phyloP scores from a whole-genome alignment of 371 early-diverging fungal species.

The Mortierella sp. region DNA sequence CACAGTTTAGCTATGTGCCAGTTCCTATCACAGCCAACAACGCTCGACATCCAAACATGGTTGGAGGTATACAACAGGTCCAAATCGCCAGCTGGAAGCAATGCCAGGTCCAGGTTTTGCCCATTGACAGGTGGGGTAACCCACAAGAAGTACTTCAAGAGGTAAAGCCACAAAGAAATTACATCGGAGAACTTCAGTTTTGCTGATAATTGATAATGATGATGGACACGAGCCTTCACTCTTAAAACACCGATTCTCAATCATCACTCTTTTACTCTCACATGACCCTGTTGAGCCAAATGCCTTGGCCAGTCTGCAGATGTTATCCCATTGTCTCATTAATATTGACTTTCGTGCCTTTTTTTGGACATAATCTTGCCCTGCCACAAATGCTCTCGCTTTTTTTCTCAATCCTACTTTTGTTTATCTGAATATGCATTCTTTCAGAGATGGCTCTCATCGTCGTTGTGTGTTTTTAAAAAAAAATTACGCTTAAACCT shows the following conservation, averaged over 20 bases:
- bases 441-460: constrained; percentile 18
- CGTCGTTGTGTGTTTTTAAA: neutral
- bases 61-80: constrained; percentile 42
- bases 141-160: constrained; percentile 49
- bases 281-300: neutral
- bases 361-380: constrained; percentile 32
- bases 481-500: constrained; percentile 14
- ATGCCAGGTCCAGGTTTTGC: constrained; percentile 42
- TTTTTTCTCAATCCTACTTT: neutral
- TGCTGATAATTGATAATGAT: neutral
- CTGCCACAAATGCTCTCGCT: neutral
- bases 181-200: too few species aligned
- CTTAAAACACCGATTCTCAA: constrained; percentile 13
- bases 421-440: neutral
- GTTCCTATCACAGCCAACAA: constrained; percentile 50
- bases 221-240: constrained; percentile 4
- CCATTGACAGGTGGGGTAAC: constrained; percentile 48
- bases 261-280: constrained; percentile 6
- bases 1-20: constrained; percentile 20
- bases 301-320: neutral
- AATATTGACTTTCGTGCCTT: constrained; percentile 31
- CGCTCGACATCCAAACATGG: constrained; percentile 34
- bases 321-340: neutral
- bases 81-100: constrained; percentile 53
- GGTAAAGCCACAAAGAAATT: constrained; percentile 28